Conservation (phyloP, 768 basidiomycete genomes). For the Hypsizygus marmoreus region DNA sequence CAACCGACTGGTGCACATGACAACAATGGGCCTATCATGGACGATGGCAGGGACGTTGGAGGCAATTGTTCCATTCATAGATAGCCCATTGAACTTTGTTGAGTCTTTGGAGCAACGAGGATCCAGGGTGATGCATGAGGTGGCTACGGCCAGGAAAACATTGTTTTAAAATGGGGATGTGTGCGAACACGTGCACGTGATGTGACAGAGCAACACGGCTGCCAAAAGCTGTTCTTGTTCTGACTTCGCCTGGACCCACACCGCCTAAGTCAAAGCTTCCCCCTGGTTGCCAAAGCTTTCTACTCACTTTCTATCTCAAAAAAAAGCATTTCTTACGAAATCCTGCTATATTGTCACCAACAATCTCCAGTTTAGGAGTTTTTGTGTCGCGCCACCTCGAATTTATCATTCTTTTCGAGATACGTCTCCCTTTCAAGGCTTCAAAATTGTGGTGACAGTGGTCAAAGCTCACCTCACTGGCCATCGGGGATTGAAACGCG, state of each 20-base stretch:
- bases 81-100: too few relatives aligned
- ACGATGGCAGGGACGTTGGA: too few relatives aligned
- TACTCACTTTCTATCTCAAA: constrained; percentile 2
- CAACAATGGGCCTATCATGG: too few relatives aligned
- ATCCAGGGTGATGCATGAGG: neutral
- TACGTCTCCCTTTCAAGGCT: constrained; percentile 14
- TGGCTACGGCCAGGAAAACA: neutral
- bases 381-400: constrained; percentile 4
- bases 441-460: constrained; percentile 10
- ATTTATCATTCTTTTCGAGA: constrained; percentile 1
- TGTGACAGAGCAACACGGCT: too few relatives aligned
- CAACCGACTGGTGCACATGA: too few relatives aligned
- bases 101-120: too few relatives aligned
- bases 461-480: constrained; percentile 16
- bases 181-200: constrained; percentile 18
- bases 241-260: neutral
- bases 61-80: too few relatives aligned
- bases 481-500: constrained; percentile 33
- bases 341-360: neutral
- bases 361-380: constrained; percentile 2
- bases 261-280: neutral
- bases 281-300: constrained; percentile 7
- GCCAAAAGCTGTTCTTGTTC: constrained; percentile 7
- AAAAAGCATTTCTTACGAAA: neutral
- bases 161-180: too few relatives aligned